Base-by-base conservation (phyloP, 2,329 filamentous ascomycete species). In the Cytospora piceae region DNA sequence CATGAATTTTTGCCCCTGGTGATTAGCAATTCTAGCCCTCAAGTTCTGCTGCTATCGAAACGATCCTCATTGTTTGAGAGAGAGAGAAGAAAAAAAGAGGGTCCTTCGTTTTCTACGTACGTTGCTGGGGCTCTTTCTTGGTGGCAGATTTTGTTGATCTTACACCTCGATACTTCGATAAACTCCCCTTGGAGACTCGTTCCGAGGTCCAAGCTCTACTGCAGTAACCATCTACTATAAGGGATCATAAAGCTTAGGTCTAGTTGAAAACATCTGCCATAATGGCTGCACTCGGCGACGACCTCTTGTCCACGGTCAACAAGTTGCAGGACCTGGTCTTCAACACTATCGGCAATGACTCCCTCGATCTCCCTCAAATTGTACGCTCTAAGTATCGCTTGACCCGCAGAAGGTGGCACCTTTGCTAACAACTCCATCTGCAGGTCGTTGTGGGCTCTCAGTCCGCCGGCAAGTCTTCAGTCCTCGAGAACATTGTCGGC, bases 321-420 rank as follows among this genome's bases (percentile, higher is more conserved):
- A 96, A 96, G 84, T 85, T 99, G 75, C 95, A 99, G 80, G 95
- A 98, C 80, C 82, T 99, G 75, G 95, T 99, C 75, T 99, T 99
- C 84, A 99, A 99, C 82, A 99, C 95, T 72, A 99, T 99, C 79
- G 95, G 95, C 80, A 98, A 94, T 83, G 95, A 99, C 79, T 98
- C 94, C 61, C 86, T 99, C 68, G 95, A 99, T 80, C 83, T 99
- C 65, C 95, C 95, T 66, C 95, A 99, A 82, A 99, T 99, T 85
- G 95, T 97, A 89, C 76, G 88, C 82, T 27, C 52, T 29, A 52
- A 55, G 61, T 52, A 52, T 56, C 53, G 32, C 34, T 54, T 11
- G 8, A 29, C 59, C 72, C 61, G 71, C 58, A 64, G 52, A 51
- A 20, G 61, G 65, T 31, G 67, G 61, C 67, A 66, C 55, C 53